phyloP scores from a whole-genome alignment of 257 asterid genomes.

The Handroanthus guayacan region DNA sequence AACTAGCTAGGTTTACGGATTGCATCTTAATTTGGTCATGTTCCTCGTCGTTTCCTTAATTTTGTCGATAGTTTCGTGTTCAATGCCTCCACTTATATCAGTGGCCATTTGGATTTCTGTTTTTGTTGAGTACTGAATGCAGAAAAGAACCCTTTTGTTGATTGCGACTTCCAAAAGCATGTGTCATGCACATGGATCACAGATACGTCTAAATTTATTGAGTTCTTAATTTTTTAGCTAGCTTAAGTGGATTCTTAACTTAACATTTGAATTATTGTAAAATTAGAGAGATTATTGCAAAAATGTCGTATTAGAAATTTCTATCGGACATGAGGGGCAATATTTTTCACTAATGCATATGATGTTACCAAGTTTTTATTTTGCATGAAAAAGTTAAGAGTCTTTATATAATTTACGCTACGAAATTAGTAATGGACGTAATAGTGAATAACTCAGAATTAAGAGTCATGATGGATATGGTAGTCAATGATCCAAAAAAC shows the following conservation, averaged over 20 bases:
- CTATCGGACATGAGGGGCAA: too few species aligned
- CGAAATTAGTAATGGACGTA: too few species aligned
- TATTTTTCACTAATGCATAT: too few species aligned
- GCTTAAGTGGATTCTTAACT: background rate
- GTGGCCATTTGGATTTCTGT: slow-evolving; percentile 21
- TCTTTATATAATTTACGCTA: too few species aligned
- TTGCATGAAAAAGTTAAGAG: too few species aligned
- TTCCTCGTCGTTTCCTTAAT: slow-evolving; percentile 28
- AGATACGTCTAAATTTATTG: background rate
- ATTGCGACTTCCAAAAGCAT: slow-evolving; percentile 23
- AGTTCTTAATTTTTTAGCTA: background rate
- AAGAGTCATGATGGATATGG: too few species aligned
- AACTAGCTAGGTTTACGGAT: background rate
- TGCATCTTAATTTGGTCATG: background rate
- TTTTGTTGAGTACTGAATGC: background rate
- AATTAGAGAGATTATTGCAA: too few species aligned
- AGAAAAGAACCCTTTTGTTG: background rate
- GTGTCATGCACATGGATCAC: background rate
- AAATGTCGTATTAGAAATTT: too few species aligned
- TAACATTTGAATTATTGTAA: too few species aligned
- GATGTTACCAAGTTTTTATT: too few species aligned
- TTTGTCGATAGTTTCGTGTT: slow-evolving; percentile 25
- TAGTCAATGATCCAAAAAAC: too few species aligned
- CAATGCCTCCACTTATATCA: slow-evolving; percentile 24
- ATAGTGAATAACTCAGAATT: too few species aligned